Evolutionary conservation across 139 green algal species (phyloP), one percentile per base, ranked within the genome.

Genomic region (Chlamydomonas sp.): DNA sequence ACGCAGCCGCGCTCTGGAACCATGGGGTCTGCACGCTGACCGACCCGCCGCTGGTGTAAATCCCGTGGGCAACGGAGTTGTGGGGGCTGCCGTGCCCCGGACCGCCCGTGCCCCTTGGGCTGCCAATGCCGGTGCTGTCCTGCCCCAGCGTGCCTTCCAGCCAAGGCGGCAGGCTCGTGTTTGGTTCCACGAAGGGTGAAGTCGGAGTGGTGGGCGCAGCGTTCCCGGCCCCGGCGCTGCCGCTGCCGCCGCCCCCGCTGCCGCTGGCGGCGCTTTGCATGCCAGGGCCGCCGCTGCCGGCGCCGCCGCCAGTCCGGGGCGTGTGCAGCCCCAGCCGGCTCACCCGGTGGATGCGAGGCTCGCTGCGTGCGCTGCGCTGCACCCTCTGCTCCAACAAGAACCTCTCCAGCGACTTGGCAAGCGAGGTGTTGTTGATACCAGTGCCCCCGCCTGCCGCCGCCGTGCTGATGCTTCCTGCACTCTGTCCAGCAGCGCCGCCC

Each of bases 341-440:
- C 61, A 86, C 17, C 8, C 82, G 82, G 4, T 20, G 82, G 9
- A 88, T 88, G 72, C 83, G 83, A 3, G 83, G 83, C 74, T 88
- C 83, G 63, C 83, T 88, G 8, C 83, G 74, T 2, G 83, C 83
- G 49, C 73, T 82, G 59, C 83, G 83, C 74, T 88, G 83, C 72
- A 88, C 83, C 12, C 63, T 49, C 74, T 80, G 83, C 58, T 88
- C 83, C 62, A 81, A 6, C 57, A 81, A 63, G 14, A 88, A 49
- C 17, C 83, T 73, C 63, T 88, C 83, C 62, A 88, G 83, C 4
- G 83, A 66, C 3, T 74, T 71, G 0, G 7, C 74, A 2, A 80
- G 72, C 61, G 6, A 68, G 58, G 63, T 67, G 59, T 69, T 81
- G 60, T 59, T 69, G 59, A 14, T 69, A 16, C 60, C 67, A 8